These are phyloP conservation scores for Backusella circina DNA, from an alignment of 192 early-diverging fungal genomes.

Conservation along the genomic window DNA sequence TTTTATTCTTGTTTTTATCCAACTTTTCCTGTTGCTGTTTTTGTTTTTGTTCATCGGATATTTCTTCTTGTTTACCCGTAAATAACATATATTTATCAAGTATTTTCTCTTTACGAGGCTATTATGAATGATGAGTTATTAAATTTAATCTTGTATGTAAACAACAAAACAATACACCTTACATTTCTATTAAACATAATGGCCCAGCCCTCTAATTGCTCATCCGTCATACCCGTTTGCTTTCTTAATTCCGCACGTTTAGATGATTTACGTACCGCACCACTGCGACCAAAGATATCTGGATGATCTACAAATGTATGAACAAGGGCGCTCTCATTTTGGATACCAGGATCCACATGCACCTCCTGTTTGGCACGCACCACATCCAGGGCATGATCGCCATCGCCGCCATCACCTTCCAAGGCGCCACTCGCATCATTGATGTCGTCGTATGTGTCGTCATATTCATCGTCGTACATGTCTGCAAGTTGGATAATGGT, in stretches of 20 bases:
- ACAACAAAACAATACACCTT: slow-evolving; percentile 28
- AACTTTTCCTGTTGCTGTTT: slow-evolving; percentile 2
- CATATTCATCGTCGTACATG: slow-evolving; percentile 85
- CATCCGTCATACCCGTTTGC: slow-evolving; percentile 75
- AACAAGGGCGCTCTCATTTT: slow-evolving; percentile 63
- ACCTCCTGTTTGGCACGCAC: neutral
- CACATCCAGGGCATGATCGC: slow-evolving; percentile 39
- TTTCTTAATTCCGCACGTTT: slow-evolving; percentile 57
- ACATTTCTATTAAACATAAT: slow-evolving; percentile 84
- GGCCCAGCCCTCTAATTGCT: slow-evolving; percentile 93
- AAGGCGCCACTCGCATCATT: slow-evolving; percentile 57
- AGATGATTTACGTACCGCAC: slow-evolving; percentile 54
- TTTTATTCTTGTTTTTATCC: neutral
- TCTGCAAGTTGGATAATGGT: slow-evolving; percentile 44
- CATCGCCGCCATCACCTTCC: slow-evolving; percentile 52
- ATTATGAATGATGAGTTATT: neutral
- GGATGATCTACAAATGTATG: slow-evolving; percentile 53
- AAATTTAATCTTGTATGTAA: neutral
- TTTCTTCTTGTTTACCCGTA: slow-evolving; percentile 46
- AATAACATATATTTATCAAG: slow-evolving; percentile 56
- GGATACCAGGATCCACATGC: slow-evolving; percentile 51
- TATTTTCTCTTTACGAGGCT: slow-evolving; percentile 64
- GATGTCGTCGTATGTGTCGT: slow-evolving; percentile 86
- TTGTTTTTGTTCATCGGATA: slow-evolving; percentile 12
- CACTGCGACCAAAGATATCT: slow-evolving; percentile 60